Evolutionary conservation across 345 rosid genomes (phyloP).

Genomic region (Populus deltoides): DNA sequence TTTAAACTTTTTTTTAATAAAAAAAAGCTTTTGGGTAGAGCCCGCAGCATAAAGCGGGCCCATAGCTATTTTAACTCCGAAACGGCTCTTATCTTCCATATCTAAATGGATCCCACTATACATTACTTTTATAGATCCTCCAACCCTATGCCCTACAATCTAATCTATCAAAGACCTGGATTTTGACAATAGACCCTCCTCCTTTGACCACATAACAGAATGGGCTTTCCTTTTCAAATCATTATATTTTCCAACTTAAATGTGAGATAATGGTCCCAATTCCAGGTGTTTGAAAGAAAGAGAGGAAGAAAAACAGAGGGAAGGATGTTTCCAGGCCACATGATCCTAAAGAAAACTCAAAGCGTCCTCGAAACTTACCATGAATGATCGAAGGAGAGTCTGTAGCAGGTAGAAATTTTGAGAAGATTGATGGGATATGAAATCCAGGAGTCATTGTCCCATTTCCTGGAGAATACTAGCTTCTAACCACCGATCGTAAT

Average conservation of each 20-base stretch:
- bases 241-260: neutral
- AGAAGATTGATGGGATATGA: conserved; percentile 31
- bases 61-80: neutral
- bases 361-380: neutral
- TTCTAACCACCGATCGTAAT: conserved; percentile 6
- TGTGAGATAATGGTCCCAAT: neutral
- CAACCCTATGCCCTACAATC: neutral
- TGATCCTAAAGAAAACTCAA: neutral
- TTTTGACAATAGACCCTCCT: neutral
- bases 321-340: conserved; percentile 4
- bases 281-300: too few relatives aligned
- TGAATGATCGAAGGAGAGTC: neutral
- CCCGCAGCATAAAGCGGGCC: too few relatives aligned
- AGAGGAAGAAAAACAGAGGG: neutral
- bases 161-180: neutral
- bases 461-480: conserved; percentile 12
- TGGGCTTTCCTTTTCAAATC: neutral
- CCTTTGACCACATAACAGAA: neutral
- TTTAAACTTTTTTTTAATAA: too few relatives aligned
- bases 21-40: too few relatives aligned
- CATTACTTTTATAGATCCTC: conserved; percentile 6
- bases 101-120: conserved; percentile 32
- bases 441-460: neutral
- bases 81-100: conserved; percentile 10
- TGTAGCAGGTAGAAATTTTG: conserved; percentile 8